Evolutionary conservation across 805 yeast species (phyloP).

Genomic region (Wickerhamomyces chaumierensis): DNA sequence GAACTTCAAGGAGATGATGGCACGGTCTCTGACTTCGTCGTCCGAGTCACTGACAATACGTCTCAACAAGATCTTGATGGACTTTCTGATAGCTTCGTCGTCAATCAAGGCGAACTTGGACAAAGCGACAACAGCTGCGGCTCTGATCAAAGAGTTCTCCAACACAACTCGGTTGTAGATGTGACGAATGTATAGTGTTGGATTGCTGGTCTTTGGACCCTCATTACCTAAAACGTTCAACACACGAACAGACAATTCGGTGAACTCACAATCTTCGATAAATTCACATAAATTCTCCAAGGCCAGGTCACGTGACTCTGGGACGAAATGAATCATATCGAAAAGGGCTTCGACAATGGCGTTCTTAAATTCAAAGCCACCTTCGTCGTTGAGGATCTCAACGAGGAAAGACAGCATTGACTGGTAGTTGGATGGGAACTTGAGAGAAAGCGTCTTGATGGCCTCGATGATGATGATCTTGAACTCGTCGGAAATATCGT

Average conservation of each 20-base stretch:
- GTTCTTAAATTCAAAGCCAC: conserved; percentile 76
- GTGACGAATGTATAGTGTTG: conserved; percentile 87
- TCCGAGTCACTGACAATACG: conserved; percentile 84
- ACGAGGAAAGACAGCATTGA: conserved; percentile 97
- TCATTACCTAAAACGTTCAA: conserved; percentile 87
- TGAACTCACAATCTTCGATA: conserved; percentile 95
- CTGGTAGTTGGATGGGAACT: conserved; percentile 83
- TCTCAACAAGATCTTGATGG: conserved; percentile 63
- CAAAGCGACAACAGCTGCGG: conserved; percentile 89
- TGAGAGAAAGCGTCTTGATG: no score
- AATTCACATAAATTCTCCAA: conserved; percentile 88
- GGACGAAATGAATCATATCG: conserved; percentile 80
- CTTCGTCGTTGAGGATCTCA: conserved; percentile 73
- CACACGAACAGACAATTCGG: conserved; percentile 87
- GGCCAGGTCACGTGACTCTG: conserved; percentile 72
- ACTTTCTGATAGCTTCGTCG: conserved; percentile 53
- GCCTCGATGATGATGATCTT: conserved; percentile 93
- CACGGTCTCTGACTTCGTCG: conserved; percentile 97
- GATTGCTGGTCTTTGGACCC: conserved; percentile 80
- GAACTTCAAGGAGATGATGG: conserved; percentile 72
- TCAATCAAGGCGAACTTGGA: conserved; percentile 71
- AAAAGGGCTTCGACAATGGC: conserved; percentile 84
- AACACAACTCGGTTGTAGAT: conserved; percentile 93
- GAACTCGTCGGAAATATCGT: conserved; percentile 92
- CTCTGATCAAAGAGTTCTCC: conserved; percentile 90